phyloP scores from a whole-genome alignment of 306 rosid species.

The Vigna unguiculata region DNA sequence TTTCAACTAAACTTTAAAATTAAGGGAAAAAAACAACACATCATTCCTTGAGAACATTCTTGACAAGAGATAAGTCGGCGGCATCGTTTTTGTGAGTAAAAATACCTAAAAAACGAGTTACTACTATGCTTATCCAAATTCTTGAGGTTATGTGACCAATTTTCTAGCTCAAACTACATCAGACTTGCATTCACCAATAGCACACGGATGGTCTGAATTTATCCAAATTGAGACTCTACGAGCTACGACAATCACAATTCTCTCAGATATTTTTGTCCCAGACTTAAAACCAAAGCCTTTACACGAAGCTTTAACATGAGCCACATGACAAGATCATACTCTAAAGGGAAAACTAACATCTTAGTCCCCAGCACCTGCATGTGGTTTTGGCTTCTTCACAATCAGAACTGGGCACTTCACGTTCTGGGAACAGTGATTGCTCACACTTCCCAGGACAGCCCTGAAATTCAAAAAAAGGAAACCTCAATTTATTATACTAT shows the following conservation, averaged over 20 bases:
- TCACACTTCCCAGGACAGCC: slow-evolving; percentile 80
- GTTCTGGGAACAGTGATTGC: slow-evolving; percentile 72
- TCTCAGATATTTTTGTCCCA: background rate
- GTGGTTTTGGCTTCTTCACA: slow-evolving; percentile 69
- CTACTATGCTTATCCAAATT: background rate
- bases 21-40: no score
- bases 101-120: background rate
- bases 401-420: slow-evolving; percentile 75
- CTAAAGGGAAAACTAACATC: background rate
- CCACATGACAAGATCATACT: background rate
- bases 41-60: no score
- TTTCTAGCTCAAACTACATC: background rate
- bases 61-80: no score
- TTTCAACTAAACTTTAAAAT: no score
- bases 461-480: slow-evolving; percentile 41
- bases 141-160: background rate
- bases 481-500: background rate
- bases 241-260: background rate
- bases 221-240: background rate
- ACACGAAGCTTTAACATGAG: background rate
- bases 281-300: background rate
- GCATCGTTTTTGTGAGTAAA: no score
- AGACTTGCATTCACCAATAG: background rate
- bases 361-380: background rate
- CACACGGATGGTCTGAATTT: background rate